phyloP scores from a whole-genome alignment of 768 basidiomycete species.

The Boletus insuetus region DNA sequence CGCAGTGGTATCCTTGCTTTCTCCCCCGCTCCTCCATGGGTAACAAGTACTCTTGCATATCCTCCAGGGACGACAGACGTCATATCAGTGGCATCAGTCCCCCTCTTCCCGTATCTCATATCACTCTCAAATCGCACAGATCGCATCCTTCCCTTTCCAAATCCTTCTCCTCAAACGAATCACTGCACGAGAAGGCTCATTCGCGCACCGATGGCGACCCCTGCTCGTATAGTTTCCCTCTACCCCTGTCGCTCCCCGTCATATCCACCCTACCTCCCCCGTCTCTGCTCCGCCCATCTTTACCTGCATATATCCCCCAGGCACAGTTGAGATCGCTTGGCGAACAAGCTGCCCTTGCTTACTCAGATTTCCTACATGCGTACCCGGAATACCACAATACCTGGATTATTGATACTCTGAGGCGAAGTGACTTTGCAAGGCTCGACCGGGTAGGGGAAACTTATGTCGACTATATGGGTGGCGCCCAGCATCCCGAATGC shows the following conservation, averaged over 20 bases:
- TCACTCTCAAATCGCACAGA: conserved; percentile 41
- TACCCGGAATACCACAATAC: conserved; percentile 62
- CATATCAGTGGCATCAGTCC: conserved; percentile 4
- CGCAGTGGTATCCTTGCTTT: background rate
- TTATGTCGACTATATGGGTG: conserved; percentile 88
- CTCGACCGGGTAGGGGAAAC: conserved; percentile 64
- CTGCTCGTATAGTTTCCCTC: background rate
- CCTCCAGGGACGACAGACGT: conserved; percentile 3
- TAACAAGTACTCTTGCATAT: conserved; percentile 25
- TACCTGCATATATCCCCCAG: conserved; percentile 28
- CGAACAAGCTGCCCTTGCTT: conserved; percentile 41
- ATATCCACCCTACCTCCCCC: background rate
- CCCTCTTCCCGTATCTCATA: conserved; percentile 27
- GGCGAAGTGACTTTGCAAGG: conserved; percentile 58
- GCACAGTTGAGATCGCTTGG: conserved; percentile 22
- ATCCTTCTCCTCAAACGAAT: conserved; percentile 40
- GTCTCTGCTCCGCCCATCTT: conserved; percentile 4
- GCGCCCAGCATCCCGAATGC: conserved; percentile 75
- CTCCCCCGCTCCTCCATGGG: conserved; percentile 27
- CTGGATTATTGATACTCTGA: conserved; percentile 68
- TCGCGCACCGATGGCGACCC: conserved; percentile 8
- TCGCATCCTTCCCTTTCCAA: conserved; percentile 34
- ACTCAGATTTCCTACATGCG: conserved; percentile 43
- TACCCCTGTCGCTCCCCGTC: background rate
- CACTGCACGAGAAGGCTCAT: conserved; percentile 33